Conservation (phyloP, 768 basidiomycete genomes). For the Amanita brunnescens region DNA sequence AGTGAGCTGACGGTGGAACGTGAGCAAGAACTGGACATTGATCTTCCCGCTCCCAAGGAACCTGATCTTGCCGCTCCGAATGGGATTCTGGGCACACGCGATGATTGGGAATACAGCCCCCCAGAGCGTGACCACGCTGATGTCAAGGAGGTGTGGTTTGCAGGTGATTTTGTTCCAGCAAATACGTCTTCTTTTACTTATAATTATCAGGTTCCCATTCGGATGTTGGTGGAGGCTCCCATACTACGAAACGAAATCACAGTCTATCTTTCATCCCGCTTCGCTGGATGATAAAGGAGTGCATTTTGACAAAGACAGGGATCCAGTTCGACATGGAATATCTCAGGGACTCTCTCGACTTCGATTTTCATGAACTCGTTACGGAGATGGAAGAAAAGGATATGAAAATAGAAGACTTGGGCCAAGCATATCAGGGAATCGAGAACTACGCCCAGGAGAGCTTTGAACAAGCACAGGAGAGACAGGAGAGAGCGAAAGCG, state of each 20-base stretch:
- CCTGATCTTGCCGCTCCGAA: not conserved
- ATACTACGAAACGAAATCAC: constrained; percentile 11
- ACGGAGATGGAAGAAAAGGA: not conserved
- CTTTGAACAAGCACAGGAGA: not conserved
- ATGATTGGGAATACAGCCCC: constrained; percentile 14
- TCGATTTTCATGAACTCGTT: constrained; percentile 12
- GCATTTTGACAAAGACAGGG: constrained; percentile 13
- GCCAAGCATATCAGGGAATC: not conserved
- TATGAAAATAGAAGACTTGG: not conserved
- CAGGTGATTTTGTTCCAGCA: not conserved
- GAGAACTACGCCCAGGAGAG: not conserved
- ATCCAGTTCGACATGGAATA: constrained; percentile 15
- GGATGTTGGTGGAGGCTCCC: constrained; percentile 20
- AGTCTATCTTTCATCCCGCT: constrained; percentile 19
- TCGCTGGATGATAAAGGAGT: constrained; percentile 25
- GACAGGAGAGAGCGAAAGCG: too few relatives aligned
- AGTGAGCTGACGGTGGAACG: constrained; percentile 14
- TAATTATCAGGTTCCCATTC: constrained; percentile 14
- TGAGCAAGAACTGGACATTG: constrained; percentile 18
- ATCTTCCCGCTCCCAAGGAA: constrained; percentile 9
- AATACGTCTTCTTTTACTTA: not conserved
- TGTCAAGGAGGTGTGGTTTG: not conserved
- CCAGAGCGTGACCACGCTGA: constrained; percentile 14
- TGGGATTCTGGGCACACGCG: too few relatives aligned
- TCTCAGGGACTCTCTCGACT: constrained; percentile 11